Evolutionary conservation across 2,329 filamentous ascomycete genomes (phyloP).

Genomic region (Ophiosphaerella korrae): DNA sequence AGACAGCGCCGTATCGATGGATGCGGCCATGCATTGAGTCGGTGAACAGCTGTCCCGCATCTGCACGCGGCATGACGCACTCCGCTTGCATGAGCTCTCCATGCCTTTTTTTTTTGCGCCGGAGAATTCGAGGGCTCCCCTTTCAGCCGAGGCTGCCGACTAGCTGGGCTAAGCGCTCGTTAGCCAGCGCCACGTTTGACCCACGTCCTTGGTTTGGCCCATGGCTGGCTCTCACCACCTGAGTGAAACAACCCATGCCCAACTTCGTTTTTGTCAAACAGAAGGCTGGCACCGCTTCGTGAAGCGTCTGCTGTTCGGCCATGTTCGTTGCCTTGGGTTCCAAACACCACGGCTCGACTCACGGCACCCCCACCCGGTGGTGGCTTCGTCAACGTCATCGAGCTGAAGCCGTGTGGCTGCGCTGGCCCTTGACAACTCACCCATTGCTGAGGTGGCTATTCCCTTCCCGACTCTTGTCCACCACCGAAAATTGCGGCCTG

Average conservation of each 20-base stretch:
- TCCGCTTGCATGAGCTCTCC: conserved; percentile 19
- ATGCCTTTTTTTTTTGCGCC: conserved; percentile 8
- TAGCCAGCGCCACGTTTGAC: conserved; percentile 29
- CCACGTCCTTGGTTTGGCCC: too few relatives aligned
- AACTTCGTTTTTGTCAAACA: conserved; percentile 6
- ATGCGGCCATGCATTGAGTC: conserved; percentile 14
- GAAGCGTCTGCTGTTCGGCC: conserved; percentile 8
- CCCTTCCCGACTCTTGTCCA: conserved; percentile 2
- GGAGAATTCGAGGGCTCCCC: neutral
- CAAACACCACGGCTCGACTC: neutral
- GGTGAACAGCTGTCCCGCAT: conserved; percentile 40
- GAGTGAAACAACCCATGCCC: conserved; percentile 15
- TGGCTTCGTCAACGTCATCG: conserved; percentile 1
- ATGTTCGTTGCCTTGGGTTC: too few relatives aligned
- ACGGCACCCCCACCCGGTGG: conserved; percentile 2
- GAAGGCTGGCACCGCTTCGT: neutral
- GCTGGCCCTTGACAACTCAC: conserved; percentile 35
- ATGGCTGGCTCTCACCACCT: conserved; percentile 38
- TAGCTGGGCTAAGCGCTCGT: conserved; percentile 8
- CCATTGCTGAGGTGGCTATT: conserved; percentile 14
- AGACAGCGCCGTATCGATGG: conserved; percentile 17
- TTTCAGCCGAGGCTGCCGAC: conserved; percentile 33
- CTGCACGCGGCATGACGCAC: conserved; percentile 39
- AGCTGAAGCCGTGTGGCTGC: conserved; percentile 21
- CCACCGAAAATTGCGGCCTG: conserved; percentile 16